Base-by-base conservation (phyloP, 371 early-diverging fungal species). In the Mucor circinelloides region DNA sequence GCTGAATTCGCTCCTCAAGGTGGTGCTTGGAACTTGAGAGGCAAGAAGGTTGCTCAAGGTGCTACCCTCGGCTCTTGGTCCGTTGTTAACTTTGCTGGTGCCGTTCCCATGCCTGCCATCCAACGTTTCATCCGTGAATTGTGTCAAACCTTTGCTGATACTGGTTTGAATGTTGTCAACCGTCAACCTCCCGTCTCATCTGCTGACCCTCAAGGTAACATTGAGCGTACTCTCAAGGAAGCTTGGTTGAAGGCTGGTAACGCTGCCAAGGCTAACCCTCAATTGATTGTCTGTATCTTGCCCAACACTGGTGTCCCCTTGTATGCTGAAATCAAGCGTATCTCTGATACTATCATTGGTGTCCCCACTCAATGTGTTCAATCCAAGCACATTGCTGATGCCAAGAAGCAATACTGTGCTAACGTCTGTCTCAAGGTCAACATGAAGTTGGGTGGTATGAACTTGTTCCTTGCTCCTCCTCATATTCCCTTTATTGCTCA, bases 281-380 rank as follows among this genome's bases (percentile, higher is more conserved):
- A 95, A 80, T 66, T 95, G 31, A 70, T 94, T 34, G 69, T 94
- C 38, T 93, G 95, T 76, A 86, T 98, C 62, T 75, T 98, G 56
- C 94, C 94, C 56, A 92, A 92, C 83, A 95, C 94, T 55, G 93
- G 93, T 69, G 85, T 89, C 15, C 89, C 87, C 3, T 75, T 96
- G 5, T 99, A 99, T 79, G 93, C 94, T 60, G 94, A 95, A 68
- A 93, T 99, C 71, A 99, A 99, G 86, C 87, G 96, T 31, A 88
- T 94, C 30, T 88, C 93, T 31, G 99, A 99, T 77, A 96, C 96
- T 52, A 87, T 93, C 21, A 83, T 95, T 61, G 95, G 97, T 38
- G 81, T 97, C 32, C 88, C 93, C 0, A 94, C 98, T 1, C 99
- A 99, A 81, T 99, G 99, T 78, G 81, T 99, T 56, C 90, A 93